Conservation (phyloP, 768 basidiomycete species). For the Candolleomyces eurysporus region DNA sequence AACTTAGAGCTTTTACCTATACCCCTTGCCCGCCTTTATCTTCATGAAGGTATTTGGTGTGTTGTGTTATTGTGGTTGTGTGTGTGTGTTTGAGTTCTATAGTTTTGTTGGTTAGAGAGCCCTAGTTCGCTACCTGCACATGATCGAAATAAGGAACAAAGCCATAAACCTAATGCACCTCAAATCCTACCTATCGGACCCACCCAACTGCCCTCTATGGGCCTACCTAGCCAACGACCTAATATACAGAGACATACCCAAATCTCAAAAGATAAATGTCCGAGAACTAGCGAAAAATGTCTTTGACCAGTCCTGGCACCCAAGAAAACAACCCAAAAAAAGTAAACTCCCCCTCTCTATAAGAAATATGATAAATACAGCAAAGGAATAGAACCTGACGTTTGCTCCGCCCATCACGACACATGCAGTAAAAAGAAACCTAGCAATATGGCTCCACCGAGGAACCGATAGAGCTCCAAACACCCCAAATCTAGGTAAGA, state of each 20-base stretch:
- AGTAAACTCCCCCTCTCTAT: not conserved
- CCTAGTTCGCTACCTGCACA: too few species aligned
- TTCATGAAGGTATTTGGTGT: too few species aligned
- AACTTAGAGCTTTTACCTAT: too few species aligned
- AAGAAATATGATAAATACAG: not conserved
- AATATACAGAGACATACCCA: not conserved
- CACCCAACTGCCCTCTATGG: conserved; percentile 14
- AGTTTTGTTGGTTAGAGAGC: too few species aligned
- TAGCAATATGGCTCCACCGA: not conserved
- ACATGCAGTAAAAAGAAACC: not conserved
- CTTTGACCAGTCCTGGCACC: not conserved
- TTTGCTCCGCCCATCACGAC: not conserved
- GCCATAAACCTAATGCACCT: conserved; percentile 20
- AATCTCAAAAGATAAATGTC: conserved; percentile 9
- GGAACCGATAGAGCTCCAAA: not conserved
- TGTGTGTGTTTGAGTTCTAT: too few species aligned
- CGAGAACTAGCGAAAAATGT: not conserved
- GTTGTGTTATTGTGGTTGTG: too few species aligned
- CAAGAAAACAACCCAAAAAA: not conserved
- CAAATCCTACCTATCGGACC: conserved; percentile 15
- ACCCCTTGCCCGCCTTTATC: too few species aligned
- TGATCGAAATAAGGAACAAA: too few species aligned
- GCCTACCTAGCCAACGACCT: conserved; percentile 6
- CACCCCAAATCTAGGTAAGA: not conserved
- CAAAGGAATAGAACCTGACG: not conserved